Evolutionary conservation across 495 filamentous ascomycete species (phyloP).

Genomic region (Echria macrotheca): DNA sequence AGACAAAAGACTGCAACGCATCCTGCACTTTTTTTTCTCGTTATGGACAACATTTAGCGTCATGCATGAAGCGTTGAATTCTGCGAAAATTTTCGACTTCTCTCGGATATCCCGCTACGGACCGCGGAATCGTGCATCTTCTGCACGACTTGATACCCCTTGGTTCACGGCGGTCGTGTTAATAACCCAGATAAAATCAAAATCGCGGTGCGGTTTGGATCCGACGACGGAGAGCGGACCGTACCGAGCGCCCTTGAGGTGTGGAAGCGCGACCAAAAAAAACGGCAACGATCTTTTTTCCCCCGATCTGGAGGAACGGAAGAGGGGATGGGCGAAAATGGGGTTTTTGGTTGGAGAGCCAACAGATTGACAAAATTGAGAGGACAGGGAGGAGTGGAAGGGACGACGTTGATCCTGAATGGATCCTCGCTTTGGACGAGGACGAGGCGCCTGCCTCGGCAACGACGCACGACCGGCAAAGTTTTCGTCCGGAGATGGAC

Average conservation of each 20-base stretch:
- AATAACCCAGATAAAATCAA: constrained; percentile 23
- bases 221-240: background rate
- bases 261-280: constrained; percentile 13
- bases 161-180: constrained; percentile 21
- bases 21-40: constrained; percentile 31
- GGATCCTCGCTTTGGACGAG: constrained; percentile 13
- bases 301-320: background rate
- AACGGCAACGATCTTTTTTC: constrained; percentile 12
- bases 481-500: background rate
- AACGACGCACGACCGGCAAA: background rate
- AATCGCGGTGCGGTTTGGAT: constrained; percentile 14
- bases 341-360: constrained; percentile 1
- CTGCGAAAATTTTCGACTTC: constrained; percentile 21
- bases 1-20: constrained; percentile 35
- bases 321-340: constrained; percentile 4
- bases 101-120: constrained; percentile 19
- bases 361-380: constrained; percentile 23
- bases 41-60: constrained; percentile 30
- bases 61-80: constrained; percentile 38
- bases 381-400: constrained; percentile 5
- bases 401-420: constrained; percentile 6
- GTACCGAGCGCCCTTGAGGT: constrained; percentile 6
- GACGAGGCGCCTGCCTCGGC: constrained; percentile 10
- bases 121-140: constrained; percentile 2
- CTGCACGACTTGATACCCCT: constrained; percentile 16